phyloP scores from a whole-genome alignment of 306 rosid genomes.

The Cucumis melo region DNA sequence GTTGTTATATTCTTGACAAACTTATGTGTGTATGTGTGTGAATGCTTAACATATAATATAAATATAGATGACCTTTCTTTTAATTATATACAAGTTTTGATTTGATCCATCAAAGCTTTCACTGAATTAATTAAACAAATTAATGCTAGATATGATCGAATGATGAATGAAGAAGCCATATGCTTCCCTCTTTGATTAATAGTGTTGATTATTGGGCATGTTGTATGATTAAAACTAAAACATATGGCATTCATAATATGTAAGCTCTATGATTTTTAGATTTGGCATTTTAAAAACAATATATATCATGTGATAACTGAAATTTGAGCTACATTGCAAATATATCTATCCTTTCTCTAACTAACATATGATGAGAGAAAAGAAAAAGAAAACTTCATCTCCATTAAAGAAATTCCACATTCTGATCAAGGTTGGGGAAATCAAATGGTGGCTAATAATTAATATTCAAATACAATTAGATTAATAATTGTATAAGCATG shows the following conservation, averaged over 20 bases:
- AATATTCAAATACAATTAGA: neutral
- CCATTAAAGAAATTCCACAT: neutral
- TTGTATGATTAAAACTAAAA: neutral
- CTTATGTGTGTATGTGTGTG: neutral
- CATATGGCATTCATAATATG: neutral
- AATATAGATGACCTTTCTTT: neutral
- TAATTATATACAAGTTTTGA: neutral
- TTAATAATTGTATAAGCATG: neutral
- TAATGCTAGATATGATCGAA: neutral
- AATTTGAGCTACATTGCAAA: neutral
- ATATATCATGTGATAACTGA: conserved; percentile 2
- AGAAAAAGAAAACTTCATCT: neutral
- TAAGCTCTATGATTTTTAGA: neutral
- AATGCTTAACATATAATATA: neutral
- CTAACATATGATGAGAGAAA: neutral
- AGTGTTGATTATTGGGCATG: neutral
- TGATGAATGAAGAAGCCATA: neutral
- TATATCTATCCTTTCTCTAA: neutral
- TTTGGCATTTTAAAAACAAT: neutral
- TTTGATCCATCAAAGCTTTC: neutral
- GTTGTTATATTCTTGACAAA: neutral
- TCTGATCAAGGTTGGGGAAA: neutral
- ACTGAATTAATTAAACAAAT: neutral
- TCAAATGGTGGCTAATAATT: neutral
- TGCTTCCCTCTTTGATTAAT: neutral